Conservation (phyloP, 2,329 filamentous ascomycete genomes). For the Malbranchea zuffiana region DNA sequence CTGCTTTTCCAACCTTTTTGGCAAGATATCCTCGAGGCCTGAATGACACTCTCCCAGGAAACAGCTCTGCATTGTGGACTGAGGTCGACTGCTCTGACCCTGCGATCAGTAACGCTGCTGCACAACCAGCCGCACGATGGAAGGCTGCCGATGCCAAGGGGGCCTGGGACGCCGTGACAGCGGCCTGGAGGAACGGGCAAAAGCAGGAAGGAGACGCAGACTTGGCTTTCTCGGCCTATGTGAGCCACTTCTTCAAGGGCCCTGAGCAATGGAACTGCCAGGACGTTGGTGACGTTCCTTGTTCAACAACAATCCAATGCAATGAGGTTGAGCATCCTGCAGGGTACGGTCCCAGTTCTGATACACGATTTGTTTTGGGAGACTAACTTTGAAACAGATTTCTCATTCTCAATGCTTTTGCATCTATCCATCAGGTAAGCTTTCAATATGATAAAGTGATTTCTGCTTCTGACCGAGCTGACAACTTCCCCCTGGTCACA, state of each 20-base stretch:
- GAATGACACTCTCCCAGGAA: background rate
- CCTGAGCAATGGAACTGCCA: conserved; percentile 4
- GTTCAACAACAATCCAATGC: conserved; percentile 1
- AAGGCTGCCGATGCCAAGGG: background rate
- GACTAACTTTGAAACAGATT: background rate
- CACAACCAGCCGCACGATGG: background rate
- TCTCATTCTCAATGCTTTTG: conserved; percentile 3
- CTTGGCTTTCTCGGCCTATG: background rate
- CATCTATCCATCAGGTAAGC: conserved; percentile 2
- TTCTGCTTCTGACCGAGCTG: too few relatives aligned
- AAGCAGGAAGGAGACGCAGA: background rate
- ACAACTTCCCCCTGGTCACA: too few relatives aligned
- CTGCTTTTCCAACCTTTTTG: background rate
- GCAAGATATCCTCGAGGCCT: background rate
- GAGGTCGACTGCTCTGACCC: background rate
- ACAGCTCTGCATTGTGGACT: too few relatives aligned
- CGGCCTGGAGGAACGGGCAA: background rate
- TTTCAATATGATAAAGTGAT: background rate
- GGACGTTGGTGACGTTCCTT: conserved; percentile 1
- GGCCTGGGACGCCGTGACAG: background rate
- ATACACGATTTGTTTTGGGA: background rate
- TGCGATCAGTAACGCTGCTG: background rate
- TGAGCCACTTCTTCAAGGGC: background rate
- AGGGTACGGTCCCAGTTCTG: background rate
- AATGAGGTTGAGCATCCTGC: conserved; percentile 1